Percentiles rank a stretch among this genome's conserved stretches.
Conservation (phyloP, 257 asterid genomes). For the Penstemon eatonii region DNA sequence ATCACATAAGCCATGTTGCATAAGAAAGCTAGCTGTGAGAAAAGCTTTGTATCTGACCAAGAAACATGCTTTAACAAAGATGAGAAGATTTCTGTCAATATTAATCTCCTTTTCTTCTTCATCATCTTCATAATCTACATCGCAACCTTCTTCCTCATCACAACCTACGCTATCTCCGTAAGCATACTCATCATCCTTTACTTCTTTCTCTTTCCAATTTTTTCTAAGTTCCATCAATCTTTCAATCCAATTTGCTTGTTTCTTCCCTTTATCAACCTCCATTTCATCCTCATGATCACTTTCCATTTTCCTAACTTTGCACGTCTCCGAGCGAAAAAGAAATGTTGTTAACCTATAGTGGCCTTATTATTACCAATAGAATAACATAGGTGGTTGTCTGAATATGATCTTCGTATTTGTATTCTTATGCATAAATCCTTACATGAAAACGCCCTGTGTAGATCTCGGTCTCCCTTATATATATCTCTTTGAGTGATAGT, state of each 20-base stretch:
- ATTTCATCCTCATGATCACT: constrained; percentile 26
- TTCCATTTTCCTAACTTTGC: constrained; percentile 30
- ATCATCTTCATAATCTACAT: constrained; percentile 57
- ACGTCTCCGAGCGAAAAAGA: constrained; percentile 40
- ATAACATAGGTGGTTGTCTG: constrained; percentile 49
- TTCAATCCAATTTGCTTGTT: constrained; percentile 66
- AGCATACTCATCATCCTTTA: constrained; percentile 26
- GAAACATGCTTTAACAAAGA: constrained; percentile 50
- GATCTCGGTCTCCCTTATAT: constrained; percentile 30
- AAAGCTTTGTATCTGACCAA: constrained; percentile 70
- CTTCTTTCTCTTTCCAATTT: constrained; percentile 52
- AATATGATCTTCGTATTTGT: constrained; percentile 37
- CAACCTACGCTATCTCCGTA: constrained; percentile 27
- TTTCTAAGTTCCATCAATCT: constrained; percentile 57
- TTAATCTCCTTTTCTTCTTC: constrained; percentile 28
- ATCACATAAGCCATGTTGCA: constrained; percentile 88
- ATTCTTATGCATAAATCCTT: constrained; percentile 27
- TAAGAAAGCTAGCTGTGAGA: constrained; percentile 73
- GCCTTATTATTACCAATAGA: constrained; percentile 34
- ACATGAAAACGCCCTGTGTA: constrained; percentile 36
- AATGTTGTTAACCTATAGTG: constrained; percentile 44
- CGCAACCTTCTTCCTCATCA: constrained; percentile 40
- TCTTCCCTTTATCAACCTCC: constrained; percentile 33
- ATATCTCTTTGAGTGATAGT: constrained; percentile 33
- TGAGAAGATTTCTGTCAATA: constrained; percentile 50